Conservation (phyloP, 176 grass and related monocot genomes). For the Juncus inflexus region DNA sequence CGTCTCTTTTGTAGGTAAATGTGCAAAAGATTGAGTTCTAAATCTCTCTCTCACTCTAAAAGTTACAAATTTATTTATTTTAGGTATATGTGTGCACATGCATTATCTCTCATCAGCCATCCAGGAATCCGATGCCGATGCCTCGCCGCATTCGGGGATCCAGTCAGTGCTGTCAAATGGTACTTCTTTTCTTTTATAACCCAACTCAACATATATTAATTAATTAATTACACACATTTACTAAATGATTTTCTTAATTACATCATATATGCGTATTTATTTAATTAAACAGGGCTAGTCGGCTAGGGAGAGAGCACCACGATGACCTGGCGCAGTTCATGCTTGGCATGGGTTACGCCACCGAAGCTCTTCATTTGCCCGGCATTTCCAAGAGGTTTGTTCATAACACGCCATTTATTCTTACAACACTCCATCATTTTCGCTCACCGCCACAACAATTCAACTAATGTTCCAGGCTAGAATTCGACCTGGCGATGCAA, state of each 20-base stretch:
- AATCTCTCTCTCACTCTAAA: slow-evolving; percentile 13
- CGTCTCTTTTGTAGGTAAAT: too few relatives aligned
- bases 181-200: slow-evolving; percentile 35
- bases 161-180: slow-evolving; percentile 99
- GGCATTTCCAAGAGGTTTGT: slow-evolving; percentile 93
- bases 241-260: neutral
- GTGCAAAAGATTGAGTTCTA: neutral
- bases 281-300: slow-evolving; percentile 69
- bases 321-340: slow-evolving; percentile 99
- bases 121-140: slow-evolving; percentile 96
- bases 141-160: slow-evolving; percentile 95
- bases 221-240: neutral
- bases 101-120: slow-evolving; percentile 87
- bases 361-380: slow-evolving; percentile 99
- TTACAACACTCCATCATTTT: slow-evolving; percentile 9
- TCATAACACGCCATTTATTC: slow-evolving; percentile 17
- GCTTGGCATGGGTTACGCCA: slow-evolving; percentile 99
- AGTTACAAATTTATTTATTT: slow-evolving; percentile 6
- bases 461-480: slow-evolving; percentile 47
- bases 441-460: neutral
- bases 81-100: slow-evolving; percentile 99
- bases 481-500: slow-evolving; percentile 98
- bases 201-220: neutral
- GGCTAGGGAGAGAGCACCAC: slow-evolving; percentile 91
- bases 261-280: neutral